Percentiles rank a stretch among this genome's conserved stretches.
These are phyloP conservation scores for Microascus cirrosus DNA, from an alignment of 2,329 filamentous ascomycete genomes.

Conservation along the genomic window DNA sequence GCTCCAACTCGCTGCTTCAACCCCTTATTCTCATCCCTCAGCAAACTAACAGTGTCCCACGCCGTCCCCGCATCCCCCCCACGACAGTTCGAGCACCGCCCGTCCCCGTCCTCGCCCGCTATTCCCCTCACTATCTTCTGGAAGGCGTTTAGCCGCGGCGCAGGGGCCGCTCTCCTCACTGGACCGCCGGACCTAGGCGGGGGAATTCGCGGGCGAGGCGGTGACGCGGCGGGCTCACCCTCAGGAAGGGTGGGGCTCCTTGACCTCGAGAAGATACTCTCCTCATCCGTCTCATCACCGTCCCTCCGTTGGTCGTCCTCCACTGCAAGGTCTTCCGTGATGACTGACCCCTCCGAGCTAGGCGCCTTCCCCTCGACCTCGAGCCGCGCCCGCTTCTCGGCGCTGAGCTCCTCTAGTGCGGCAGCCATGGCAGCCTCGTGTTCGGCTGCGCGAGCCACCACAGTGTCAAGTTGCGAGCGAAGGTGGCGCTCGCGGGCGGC, in stretches of 20 bases:
- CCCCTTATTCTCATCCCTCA: constrained; percentile 51
- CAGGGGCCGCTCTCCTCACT: constrained; percentile 10
- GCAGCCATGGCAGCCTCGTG: constrained; percentile 39
- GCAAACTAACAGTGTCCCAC: constrained; percentile 52
- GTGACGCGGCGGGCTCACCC: not conserved
- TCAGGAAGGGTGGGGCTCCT: constrained; percentile 36
- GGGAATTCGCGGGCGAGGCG: not conserved
- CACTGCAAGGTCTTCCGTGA: constrained; percentile 42
- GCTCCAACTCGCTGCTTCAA: constrained; percentile 48
- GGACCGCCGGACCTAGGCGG: not conserved
- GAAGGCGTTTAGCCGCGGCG: constrained; percentile 19
- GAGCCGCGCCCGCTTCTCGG: constrained; percentile 34
- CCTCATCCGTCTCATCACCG: constrained; percentile 41
- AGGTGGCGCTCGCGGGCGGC: constrained; percentile 40
- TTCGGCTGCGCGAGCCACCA: constrained; percentile 40
- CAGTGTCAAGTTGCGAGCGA: constrained; percentile 48
- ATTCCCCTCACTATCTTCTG: constrained; percentile 31
- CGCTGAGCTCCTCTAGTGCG: constrained; percentile 36
- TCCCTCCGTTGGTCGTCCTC: constrained; percentile 35
- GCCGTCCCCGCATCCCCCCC: constrained; percentile 48
- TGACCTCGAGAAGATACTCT: constrained; percentile 48
- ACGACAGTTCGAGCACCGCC: constrained; percentile 42
- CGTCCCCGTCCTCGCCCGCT: constrained; percentile 20
- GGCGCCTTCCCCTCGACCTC: constrained; percentile 21
- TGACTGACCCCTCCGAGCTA: constrained; percentile 24